These are phyloP conservation scores for Pichia exigua DNA, from an alignment of 805 yeast genomes.

Conservation along the genomic window DNA sequence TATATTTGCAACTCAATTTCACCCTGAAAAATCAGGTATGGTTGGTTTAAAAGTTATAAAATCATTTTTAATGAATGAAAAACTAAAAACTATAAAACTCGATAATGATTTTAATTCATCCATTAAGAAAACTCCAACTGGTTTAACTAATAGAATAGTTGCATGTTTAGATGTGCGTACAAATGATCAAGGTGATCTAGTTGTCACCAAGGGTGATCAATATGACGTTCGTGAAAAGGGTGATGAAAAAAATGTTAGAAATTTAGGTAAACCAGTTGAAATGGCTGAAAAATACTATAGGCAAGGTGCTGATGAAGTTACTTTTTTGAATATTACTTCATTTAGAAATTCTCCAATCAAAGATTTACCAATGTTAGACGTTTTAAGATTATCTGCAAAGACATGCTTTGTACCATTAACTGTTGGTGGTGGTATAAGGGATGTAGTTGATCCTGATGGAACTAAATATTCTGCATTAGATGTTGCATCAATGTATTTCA, in stretches of 20 bases:
- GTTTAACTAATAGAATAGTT: constrained; percentile 83
- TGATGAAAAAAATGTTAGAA: constrained; percentile 59
- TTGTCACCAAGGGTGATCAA: constrained; percentile 98
- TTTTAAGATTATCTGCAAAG: constrained; percentile 71
- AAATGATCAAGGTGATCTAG: constrained; percentile 90
- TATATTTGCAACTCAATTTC: constrained; percentile 93
- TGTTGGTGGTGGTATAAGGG: constrained; percentile 97
- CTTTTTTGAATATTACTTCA: constrained; percentile 91
- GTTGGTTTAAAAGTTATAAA: constrained; percentile 78
- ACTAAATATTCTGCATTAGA: constrained; percentile 73
- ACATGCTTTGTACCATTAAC: constrained; percentile 95
- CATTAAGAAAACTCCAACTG: constrained; percentile 30
- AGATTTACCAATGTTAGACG: constrained; percentile 95
- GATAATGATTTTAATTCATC: not conserved
- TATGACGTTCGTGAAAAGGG: constrained; percentile 87
- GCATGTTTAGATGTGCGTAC: constrained; percentile 97
- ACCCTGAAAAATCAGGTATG: constrained; percentile 95
- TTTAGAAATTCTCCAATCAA: constrained; percentile 88
- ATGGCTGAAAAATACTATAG: constrained; percentile 82
- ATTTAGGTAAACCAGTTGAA: constrained; percentile 93
- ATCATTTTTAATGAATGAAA: constrained; percentile 54
- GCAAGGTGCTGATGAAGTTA: constrained; percentile 97
- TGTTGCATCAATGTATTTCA: constrained; percentile 86
- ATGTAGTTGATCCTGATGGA: constrained; percentile 80
- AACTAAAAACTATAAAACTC: constrained; percentile 9